Conservation (phyloP, 164 flowering plant species). For the Vitis cinerea region DNA sequence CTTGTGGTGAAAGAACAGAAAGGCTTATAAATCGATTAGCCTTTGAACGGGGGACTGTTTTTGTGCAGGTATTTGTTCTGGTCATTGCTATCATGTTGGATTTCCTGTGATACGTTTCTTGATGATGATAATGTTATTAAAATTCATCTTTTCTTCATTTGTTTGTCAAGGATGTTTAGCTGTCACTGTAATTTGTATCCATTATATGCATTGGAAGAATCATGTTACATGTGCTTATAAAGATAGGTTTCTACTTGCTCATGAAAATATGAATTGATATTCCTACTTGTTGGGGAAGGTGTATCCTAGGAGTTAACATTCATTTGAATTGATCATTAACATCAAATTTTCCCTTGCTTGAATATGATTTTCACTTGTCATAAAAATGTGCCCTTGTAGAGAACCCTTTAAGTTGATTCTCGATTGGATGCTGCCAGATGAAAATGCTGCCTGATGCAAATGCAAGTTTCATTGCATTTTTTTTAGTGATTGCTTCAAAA, state of each 20-base stretch:
- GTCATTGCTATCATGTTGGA: background rate
- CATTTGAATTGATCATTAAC: background rate
- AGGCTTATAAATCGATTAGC: slow-evolving; percentile 77
- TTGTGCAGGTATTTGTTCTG: slow-evolving; percentile 62
- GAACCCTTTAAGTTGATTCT: too few species aligned
- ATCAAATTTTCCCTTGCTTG: background rate
- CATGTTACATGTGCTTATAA: background rate
- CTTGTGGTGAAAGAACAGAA: slow-evolving; percentile 75
- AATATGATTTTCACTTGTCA: background rate
- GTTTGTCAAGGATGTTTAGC: background rate
- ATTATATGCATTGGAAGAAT: background rate
- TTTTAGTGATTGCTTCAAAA: too few species aligned
- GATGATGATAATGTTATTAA: background rate
- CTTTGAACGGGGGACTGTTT: slow-evolving; percentile 81
- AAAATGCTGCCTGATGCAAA: too few species aligned
- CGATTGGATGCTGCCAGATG: too few species aligned
- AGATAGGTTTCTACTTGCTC: background rate
- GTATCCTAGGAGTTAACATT: background rate
- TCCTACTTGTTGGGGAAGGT: background rate
- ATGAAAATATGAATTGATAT: background rate
- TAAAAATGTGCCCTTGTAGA: too few species aligned
- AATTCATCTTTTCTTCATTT: background rate
- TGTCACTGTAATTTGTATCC: background rate
- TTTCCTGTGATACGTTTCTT: background rate
- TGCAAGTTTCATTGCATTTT: too few species aligned